phyloP scores from a whole-genome alignment of 108 stramenopile genomes.

The Fistulifera solaris region DNA sequence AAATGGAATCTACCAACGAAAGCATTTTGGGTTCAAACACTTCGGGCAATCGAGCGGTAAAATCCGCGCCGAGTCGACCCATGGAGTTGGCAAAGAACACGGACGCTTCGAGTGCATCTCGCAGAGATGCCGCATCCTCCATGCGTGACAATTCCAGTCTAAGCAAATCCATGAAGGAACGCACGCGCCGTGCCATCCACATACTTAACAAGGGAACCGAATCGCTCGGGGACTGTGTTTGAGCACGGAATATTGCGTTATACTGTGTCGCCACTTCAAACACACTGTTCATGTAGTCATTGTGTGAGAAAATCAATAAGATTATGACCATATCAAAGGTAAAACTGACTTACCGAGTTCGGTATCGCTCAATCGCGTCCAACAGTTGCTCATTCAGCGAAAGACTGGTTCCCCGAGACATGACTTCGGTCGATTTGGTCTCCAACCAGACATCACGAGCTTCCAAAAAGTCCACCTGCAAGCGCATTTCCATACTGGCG shows the following conservation, averaged over 20 bases:
- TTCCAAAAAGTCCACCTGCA: conserved; percentile 82
- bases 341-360: conserved; percentile 49
- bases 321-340: not conserved
- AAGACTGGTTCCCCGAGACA: conserved; percentile 7
- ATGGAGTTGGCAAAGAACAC: conserved; percentile 74
- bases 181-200: conserved; percentile 70
- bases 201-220: conserved; percentile 62
- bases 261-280: conserved; percentile 85
- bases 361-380: conserved; percentile 77
- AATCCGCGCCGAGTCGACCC: conserved; percentile 81
- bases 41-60: conserved; percentile 55
- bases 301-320: not conserved
- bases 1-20: conserved; percentile 39
- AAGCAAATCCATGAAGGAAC: conserved; percentile 57
- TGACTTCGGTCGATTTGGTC: conserved; percentile 25
- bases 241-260: conserved; percentile 74
- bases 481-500: conserved; percentile 62
- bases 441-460: conserved; percentile 79
- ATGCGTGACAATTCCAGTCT: conserved; percentile 27
- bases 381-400: conserved; percentile 58
- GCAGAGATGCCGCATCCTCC: conserved; percentile 60
- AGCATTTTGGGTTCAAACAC: conserved; percentile 59
- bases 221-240: conserved; percentile 19
- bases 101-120: conserved; percentile 74
- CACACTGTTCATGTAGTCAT: conserved; percentile 25